phyloP scores from a whole-genome alignment of 2,329 filamentous ascomycete genomes.

The Colletotrichum sp. region DNA sequence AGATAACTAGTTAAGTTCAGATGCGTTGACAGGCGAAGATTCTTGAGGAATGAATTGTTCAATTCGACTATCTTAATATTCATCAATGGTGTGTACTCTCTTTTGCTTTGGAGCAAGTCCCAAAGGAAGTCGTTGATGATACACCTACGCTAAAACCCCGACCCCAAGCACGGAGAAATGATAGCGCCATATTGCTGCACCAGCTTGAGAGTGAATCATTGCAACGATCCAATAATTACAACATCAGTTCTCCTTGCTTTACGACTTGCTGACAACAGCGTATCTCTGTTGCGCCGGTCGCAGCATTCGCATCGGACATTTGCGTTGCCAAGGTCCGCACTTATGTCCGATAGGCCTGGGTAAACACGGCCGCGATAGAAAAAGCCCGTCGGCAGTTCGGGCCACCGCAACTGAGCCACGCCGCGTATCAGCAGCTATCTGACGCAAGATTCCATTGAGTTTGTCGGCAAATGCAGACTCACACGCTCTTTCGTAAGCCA shows the following conservation, averaged over 20 bases:
- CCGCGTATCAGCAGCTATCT: not conserved
- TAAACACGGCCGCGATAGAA: not conserved
- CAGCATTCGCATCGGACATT: not conserved
- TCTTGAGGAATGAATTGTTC: rapidly evolving
- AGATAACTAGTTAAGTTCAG: not conserved
- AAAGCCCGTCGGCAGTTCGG: not conserved
- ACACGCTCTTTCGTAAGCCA: not conserved
- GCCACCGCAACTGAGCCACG: not conserved
- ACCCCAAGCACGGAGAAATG: not conserved
- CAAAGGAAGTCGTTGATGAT: not conserved
- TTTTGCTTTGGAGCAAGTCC: not conserved
- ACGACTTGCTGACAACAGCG: not conserved
- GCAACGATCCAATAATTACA: not conserved
- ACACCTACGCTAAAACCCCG: not conserved
- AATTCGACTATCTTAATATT: not conserved
- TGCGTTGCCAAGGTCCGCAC: not conserved
- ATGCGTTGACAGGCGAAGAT: not conserved
- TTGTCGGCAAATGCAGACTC: not conserved
- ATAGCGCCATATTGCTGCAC: not conserved
- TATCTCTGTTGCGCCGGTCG: not conserved
- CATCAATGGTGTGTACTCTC: not conserved
- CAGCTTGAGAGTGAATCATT: not conserved
- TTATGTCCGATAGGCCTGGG: not conserved
- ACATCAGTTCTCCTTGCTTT: rapidly evolving
- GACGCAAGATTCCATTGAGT: not conserved